Evolutionary conservation across 495 filamentous ascomycete species (phyloP).

Genomic region (Neurospora pannonica): DNA sequence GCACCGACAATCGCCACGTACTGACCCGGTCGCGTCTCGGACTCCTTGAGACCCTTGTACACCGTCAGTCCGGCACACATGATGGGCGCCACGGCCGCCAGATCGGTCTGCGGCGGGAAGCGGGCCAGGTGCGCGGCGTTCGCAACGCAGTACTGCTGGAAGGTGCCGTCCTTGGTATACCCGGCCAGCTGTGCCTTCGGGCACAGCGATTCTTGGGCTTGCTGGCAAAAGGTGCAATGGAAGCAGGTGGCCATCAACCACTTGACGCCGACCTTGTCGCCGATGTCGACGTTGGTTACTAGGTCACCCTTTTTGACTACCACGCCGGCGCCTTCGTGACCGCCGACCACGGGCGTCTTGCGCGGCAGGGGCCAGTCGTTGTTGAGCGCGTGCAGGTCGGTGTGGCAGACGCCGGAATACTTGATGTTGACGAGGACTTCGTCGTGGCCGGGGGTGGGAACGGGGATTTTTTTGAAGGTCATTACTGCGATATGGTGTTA

Average conservation of each 20-base stretch:
- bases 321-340: slow-evolving; percentile 82
- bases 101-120: slow-evolving; percentile 59
- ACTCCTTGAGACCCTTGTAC: slow-evolving; percentile 81
- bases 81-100: slow-evolving; percentile 69
- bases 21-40: slow-evolving; percentile 57
- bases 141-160: slow-evolving; percentile 81
- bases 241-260: slow-evolving; percentile 81
- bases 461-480: slow-evolving; percentile 65
- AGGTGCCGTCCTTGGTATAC: slow-evolving; percentile 81
- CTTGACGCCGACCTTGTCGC: slow-evolving; percentile 75
- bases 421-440: slow-evolving; percentile 81
- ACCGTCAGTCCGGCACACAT: slow-evolving; percentile 84
- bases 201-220: slow-evolving; percentile 59
- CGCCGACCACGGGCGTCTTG: slow-evolving; percentile 76
- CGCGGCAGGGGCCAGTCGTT: slow-evolving; percentile 75
- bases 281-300: slow-evolving; percentile 61
- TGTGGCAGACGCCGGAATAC: slow-evolving; percentile 88
- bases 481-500: slow-evolving; percentile 32
- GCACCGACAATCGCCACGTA: slow-evolving; percentile 75
- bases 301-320: slow-evolving; percentile 68
- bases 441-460: slow-evolving; percentile 65
- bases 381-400: slow-evolving; percentile 71
- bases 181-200: slow-evolving; percentile 60
- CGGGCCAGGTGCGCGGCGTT: slow-evolving; percentile 71
- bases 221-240: slow-evolving; percentile 66